Evolutionary conservation across 2,329 filamentous ascomycete genomes (phyloP).

Genomic region (Fusarium fujikuroi): DNA sequence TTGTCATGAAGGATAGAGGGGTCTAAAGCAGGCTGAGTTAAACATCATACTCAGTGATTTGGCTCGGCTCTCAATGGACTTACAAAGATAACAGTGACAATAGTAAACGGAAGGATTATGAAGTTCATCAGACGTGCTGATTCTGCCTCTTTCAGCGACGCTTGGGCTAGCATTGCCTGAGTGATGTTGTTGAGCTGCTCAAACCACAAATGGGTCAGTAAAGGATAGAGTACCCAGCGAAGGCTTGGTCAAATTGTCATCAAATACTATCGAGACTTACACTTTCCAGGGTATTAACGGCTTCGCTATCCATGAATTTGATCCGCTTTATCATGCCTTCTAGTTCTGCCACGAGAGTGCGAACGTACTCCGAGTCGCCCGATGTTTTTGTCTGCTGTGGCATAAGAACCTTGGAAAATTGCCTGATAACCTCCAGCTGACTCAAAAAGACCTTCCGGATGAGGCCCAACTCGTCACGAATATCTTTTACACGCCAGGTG

Average conservation of each 20-base stretch:
- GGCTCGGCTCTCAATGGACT: too few relatives aligned
- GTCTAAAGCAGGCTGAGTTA: not conserved
- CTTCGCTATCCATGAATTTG: too few relatives aligned
- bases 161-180: not conserved
- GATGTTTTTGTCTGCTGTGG: too few relatives aligned
- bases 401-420: not conserved
- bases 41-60: too few relatives aligned
- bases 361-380: too few relatives aligned
- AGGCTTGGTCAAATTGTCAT: too few relatives aligned
- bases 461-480: accelerated
- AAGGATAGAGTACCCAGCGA: too few relatives aligned
- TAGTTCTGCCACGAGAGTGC: too few relatives aligned
- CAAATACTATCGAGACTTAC: too few relatives aligned
- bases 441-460: accelerated
- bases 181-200: not conserved
- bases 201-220: too few relatives aligned
- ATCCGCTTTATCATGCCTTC: too few relatives aligned
- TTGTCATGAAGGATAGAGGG: not conserved
- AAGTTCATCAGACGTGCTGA: accelerated
- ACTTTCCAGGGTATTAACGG: too few relatives aligned
- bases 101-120: accelerated
- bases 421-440: accelerated
- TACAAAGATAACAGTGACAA: not conserved
- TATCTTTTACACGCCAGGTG: not conserved
- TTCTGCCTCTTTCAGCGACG: accelerated